Base-by-base conservation (phyloP, 352 stramenopile genomes). In the Elongisporangium undulatum region DNA sequence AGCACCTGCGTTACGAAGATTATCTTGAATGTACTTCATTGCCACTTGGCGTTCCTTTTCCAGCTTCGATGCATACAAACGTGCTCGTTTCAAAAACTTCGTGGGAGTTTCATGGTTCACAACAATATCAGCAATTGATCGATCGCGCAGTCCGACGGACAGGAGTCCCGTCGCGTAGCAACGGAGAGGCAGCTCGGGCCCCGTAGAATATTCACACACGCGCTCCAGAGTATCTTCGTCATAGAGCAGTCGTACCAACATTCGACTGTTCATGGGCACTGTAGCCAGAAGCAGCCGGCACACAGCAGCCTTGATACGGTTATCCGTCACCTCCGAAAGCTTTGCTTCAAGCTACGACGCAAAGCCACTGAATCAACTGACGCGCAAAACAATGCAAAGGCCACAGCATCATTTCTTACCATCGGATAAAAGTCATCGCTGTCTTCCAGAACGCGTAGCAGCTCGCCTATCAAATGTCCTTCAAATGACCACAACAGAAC, bases 361-460 rank as follows among this genome's bases (percentile, higher is more conserved):
- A 45, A 45, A 57, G 20, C 17, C 49, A 65, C 39, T 20, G 6
- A 16, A 23, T 56, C 20, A 41, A 29, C 49, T 21, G 19, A 17
- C 48, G n/a, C 55, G n/a, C 26, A 56, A 45, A 22, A 60, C 8
- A 52, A 39, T 10, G 49, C n/a, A 48, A 8, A 58, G 23, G 56
- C 19, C 51, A 73, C 49, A 52, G 65, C 63, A 59, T 58, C 56
- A 17, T 5, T 24, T 39, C 69, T 4, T 63, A 92, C 83, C 77
- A 88, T 84, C 1, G 79, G 61, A 59, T 95, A 95, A 48, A 95
- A 95, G 10, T 93, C 83, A 49, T 90, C 81, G 41, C 87, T 83
- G 50, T 92, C 75, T 34, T 91, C 85, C n/a, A 95, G 65, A n/a
- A 87, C 68, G 20, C 84, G 82, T 45, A 93, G 64, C 22, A 95